Percentiles rank a stretch among this genome's conserved stretches.
phyloP scores from a whole-genome alignment of 306 rosid species.

The Trichosanthes truncata region DNA sequence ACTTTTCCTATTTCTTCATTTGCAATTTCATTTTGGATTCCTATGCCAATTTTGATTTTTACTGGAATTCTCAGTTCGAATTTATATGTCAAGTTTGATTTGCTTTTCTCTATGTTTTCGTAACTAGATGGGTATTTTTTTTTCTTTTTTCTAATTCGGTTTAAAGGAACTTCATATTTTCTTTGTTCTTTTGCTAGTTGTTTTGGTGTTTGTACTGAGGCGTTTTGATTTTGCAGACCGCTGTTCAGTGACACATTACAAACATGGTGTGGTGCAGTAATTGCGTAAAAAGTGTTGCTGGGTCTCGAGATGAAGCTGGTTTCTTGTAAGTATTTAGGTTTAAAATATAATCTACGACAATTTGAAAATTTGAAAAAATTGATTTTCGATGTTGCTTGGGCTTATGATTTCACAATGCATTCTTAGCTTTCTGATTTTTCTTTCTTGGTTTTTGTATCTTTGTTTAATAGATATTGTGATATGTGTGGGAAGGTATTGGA shows the following conservation, averaged over 20 bases:
- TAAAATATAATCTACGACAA: background rate
- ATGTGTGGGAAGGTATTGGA: conserved; percentile 22
- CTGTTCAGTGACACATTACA: background rate
- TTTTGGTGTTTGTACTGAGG: background rate
- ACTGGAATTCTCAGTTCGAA: background rate
- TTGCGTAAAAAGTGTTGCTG: conserved; percentile 8
- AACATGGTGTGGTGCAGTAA: conserved; percentile 13
- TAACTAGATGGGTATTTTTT: background rate
- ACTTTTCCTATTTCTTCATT: background rate
- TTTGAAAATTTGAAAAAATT: background rate
- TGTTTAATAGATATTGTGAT: conserved; percentile 12
- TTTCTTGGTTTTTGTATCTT: background rate
- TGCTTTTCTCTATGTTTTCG: background rate
- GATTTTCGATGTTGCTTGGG: background rate
- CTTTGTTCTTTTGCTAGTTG: background rate
- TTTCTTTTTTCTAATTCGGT: background rate
- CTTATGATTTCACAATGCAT: background rate
- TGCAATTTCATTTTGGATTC: background rate
- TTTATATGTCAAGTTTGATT: background rate
- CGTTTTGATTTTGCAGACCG: background rate
- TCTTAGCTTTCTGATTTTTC: background rate
- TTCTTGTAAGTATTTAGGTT: conserved; percentile 7
- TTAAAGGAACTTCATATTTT: background rate
- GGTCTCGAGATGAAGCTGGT: conserved; percentile 8
- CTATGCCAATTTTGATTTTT: background rate